Evolutionary conservation across 352 stramenopile genomes (phyloP).

Genomic region (Phytophthora constricta): DNA sequence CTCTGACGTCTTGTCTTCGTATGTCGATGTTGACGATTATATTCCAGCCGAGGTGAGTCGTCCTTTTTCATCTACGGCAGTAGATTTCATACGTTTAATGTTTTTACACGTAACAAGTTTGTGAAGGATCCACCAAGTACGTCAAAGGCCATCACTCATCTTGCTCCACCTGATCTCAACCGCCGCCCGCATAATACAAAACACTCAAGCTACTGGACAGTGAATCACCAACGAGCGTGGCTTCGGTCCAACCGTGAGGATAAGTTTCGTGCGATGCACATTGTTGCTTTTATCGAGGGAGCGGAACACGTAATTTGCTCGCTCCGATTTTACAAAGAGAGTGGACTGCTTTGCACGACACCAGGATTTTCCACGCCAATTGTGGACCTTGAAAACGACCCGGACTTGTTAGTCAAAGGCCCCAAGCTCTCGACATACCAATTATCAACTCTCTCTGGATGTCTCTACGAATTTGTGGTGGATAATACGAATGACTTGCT

Average conservation of each 20-base stretch:
- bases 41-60: conserved; percentile 35
- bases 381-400: conserved; percentile 40
- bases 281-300: conserved; percentile 50
- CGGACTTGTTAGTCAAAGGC: conserved; percentile 39
- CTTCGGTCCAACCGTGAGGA: conserved; percentile 60
- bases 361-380: conserved; percentile 63
- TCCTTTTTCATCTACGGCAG: background rate
- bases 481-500: conserved; percentile 66
- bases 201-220: conserved; percentile 29
- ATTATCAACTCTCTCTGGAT: conserved; percentile 35
- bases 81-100: background rate
- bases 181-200: conserved; percentile 27
- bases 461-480: conserved; percentile 63
- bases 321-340: conserved; percentile 57
- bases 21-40: conserved; percentile 66
- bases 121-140: conserved; percentile 15
- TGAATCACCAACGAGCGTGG: conserved; percentile 44
- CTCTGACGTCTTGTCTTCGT: conserved; percentile 40
- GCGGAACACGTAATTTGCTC: conserved; percentile 55
- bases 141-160: conserved; percentile 21
- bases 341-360: conserved; percentile 55
- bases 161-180: conserved; percentile 28
- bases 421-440: conserved; percentile 58
- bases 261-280: conserved; percentile 65
- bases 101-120: conserved; percentile 11